phyloP scores from a whole-genome alignment of 139 green algal species.

The Haematococcus sp. region DNA sequence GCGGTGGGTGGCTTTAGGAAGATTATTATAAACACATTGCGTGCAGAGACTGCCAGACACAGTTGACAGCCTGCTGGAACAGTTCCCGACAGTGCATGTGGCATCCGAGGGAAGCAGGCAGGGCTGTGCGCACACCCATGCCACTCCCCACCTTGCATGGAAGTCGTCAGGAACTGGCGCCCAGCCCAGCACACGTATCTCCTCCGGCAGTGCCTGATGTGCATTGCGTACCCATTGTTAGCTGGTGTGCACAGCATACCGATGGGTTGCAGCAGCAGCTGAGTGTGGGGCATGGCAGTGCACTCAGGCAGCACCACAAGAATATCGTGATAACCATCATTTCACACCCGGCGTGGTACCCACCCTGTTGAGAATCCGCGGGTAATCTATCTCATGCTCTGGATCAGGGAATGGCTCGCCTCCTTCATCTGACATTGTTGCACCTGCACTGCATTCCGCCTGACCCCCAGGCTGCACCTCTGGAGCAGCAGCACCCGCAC shows the following conservation, averaged over 20 bases:
- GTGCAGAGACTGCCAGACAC: neutral
- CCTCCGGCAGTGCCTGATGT: conserved; percentile 5
- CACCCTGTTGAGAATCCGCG: conserved; percentile 68
- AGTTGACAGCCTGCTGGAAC: neutral
- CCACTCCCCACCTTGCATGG: conserved; percentile 59
- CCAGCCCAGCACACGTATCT: conserved; percentile 67
- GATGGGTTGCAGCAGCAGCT: neutral
- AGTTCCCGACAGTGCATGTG: neutral
- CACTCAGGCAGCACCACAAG: neutral
- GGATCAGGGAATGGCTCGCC: neutral
- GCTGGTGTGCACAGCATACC: too few species aligned
- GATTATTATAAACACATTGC: neutral
- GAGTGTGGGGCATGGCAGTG: neutral
- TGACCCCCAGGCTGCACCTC: neutral
- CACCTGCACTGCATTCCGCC: neutral
- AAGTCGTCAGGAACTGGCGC: conserved; percentile 63
- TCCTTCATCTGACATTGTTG: neutral
- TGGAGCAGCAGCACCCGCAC: neutral
- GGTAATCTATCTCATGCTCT: conserved; percentile 83
- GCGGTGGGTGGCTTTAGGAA: neutral
- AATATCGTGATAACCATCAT: neutral
- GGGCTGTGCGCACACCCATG: neutral
- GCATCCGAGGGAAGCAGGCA: neutral
- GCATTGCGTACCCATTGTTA: neutral
- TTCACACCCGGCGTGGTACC: neutral